phyloP scores from a whole-genome alignment of 2,329 filamentous ascomycete genomes.

The Trichophyton schoenleinii region DNA sequence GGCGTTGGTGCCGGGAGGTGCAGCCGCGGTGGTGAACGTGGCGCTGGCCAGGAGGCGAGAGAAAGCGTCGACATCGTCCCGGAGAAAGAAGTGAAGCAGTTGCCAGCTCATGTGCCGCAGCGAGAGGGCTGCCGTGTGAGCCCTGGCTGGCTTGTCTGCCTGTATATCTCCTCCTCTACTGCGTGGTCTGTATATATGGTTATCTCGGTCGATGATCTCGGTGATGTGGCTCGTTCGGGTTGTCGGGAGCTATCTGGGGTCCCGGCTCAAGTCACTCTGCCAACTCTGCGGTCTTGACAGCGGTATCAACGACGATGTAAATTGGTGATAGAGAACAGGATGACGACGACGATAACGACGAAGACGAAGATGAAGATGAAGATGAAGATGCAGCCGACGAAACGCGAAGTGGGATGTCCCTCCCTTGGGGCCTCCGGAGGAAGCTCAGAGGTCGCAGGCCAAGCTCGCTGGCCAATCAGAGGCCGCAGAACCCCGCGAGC shows the following conservation, averaged over 20 bases:
- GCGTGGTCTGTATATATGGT: slow-evolving; percentile 14
- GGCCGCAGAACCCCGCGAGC: slow-evolving; percentile 17
- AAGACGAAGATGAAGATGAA: not conserved
- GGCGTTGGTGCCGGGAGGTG: slow-evolving; percentile 11
- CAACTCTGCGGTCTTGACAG: no score
- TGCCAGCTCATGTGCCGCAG: slow-evolving; percentile 75
- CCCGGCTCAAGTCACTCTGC: not conserved
- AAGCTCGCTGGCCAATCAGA: slow-evolving; percentile 24
- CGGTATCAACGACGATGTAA: not conserved
- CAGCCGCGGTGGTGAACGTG: slow-evolving; percentile 36
- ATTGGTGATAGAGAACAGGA: not conserved
- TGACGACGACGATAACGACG: not conserved
- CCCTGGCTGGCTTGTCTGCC: slow-evolving; percentile 19
- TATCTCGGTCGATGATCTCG: not conserved
- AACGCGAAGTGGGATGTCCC: not conserved
- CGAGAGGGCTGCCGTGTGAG: slow-evolving; percentile 16
- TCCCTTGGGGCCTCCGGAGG: not conserved
- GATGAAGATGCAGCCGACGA: not conserved
- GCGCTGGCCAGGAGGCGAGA: slow-evolving; percentile 70
- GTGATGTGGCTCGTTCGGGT: not conserved
- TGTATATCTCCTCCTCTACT: slow-evolving; percentile 39
- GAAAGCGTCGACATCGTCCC: slow-evolving; percentile 96
- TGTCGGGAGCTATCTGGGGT: not conserved
- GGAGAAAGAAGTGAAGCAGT: slow-evolving; percentile 92
- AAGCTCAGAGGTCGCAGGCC: not conserved